Evolutionary conservation across 768 basidiomycete genomes (phyloP), one percentile per base, ranked within the genome.

Genomic region (Lactarius psammicola): DNA sequence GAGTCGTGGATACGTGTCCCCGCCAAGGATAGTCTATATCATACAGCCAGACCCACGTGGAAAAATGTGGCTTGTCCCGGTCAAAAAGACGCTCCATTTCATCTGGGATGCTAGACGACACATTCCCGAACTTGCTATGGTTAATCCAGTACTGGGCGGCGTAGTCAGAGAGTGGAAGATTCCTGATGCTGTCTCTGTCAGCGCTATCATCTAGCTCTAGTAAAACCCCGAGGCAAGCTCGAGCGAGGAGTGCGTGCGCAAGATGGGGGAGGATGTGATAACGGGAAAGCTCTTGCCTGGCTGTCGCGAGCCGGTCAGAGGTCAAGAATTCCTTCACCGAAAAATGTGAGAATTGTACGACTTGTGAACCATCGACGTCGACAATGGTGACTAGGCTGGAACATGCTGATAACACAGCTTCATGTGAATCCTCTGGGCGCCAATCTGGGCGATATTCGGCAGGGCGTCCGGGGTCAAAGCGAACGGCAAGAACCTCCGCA

Each of bases 31-130:
- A 23, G n/a, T 38, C 56, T 11, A 23, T 33, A 17, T 57, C 56
- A 13, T 34, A 57, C n/a, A 57, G 8, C 56, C 56, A 57, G 9
- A 57, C 34, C 56, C 56, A 57, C 20, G 36, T 38, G 18, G 56
- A 2, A 57, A 57, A 38, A 1, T 57, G 23, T 5, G 13, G 28
- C 10, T 57, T 57, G 56, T 33, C 36, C 5, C n/a, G 10, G 13
- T 57, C 56, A 13, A 57, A 57, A 8, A 57, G 56, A 33, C n/a
- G 56, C 34, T 57, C 56, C 56, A 57, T 38, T 13, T 23, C 34
- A 6, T 36, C 6, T 4, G 15, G 10, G 5, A 57, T 9, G 10
- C 23, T 13, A 13, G 36, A 26, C 10, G 56, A 57, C n/a, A 57
- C 36, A 26, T 26, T 7, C 2, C 34, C 34, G 34, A 38, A 26